Conservation (phyloP, 2,329 filamentous ascomycete species). For the Cladosporium sp. region DNA sequence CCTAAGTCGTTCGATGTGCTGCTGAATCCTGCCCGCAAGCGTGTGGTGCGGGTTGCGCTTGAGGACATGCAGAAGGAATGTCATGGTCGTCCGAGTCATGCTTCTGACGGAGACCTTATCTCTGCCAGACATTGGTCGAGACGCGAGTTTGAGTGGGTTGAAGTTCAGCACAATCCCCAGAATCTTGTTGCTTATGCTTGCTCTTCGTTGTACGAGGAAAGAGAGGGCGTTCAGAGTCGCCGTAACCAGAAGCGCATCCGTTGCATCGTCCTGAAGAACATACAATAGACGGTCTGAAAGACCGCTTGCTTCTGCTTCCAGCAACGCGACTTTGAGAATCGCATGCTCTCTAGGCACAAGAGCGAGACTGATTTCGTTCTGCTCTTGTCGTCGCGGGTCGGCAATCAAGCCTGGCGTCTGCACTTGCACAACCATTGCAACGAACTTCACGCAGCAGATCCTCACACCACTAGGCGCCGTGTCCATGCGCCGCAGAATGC, state of each 20-base stretch:
- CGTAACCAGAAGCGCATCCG: slow-evolving; percentile 85
- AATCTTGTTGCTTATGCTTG: slow-evolving; percentile 80
- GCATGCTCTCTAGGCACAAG: slow-evolving; percentile 83
- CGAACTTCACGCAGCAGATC: slow-evolving; percentile 97
- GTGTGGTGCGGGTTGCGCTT: slow-evolving; percentile 83
- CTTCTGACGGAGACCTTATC: slow-evolving; percentile 83
- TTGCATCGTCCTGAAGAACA: slow-evolving; percentile 79
- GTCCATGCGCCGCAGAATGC: slow-evolving; percentile 88
- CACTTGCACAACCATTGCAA: slow-evolving; percentile 86
- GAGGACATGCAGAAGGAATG: slow-evolving; percentile 78
- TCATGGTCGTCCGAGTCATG: slow-evolving; percentile 89
- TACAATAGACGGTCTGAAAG: slow-evolving; percentile 84
- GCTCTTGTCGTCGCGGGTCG: slow-evolving; percentile 79
- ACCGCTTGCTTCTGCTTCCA: slow-evolving; percentile 91
- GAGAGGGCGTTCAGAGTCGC: slow-evolving; percentile 88
- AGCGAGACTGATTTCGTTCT: slow-evolving; percentile 81
- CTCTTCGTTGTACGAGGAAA: slow-evolving; percentile 77
- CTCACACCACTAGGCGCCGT: slow-evolving; percentile 72
- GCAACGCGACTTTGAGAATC: slow-evolving; percentile 72
- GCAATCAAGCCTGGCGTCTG: slow-evolving; percentile 82
- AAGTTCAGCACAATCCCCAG: slow-evolving; percentile 84
- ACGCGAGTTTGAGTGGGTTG: slow-evolving; percentile 80
- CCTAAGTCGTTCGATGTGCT: slow-evolving; percentile 80
- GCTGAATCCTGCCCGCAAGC: slow-evolving; percentile 74
- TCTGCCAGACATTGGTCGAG: slow-evolving; percentile 53